Evolutionary conservation across 1,139 yeast species (phyloP), one percentile per base, ranked within the genome.

Genomic region (Magnusiomyces suaveolens): DNA sequence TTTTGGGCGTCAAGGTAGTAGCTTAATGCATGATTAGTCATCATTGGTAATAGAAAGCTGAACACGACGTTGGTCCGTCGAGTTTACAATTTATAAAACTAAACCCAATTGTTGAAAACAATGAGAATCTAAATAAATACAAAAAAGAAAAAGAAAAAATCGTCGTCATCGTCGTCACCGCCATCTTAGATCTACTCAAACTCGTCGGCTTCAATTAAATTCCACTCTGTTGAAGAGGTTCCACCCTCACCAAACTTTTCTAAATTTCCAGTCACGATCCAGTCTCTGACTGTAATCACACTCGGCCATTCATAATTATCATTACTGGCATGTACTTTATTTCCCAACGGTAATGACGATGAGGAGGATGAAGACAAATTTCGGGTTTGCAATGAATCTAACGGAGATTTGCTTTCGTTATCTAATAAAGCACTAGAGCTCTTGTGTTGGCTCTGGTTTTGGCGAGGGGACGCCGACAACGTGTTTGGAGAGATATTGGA

Each of bases 191-290:
- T 18, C 16, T 41, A 24, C 23, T 52, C 54, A 43, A 46, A 47
- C 14, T 52, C 59, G 2, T 57, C 62, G 46, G 56, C 59, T 41
- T 69, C 72, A 25, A 69, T 61, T 23, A 69, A 56, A 53, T 66
- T 67, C 73, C 73, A 70, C 55, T 70, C 73, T 6, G 68, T 68
- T 1, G 67, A 62, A 25, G 63, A 65, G 4, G 44, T 21, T 20
- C 25, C 44, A 4, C 16, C 44, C 16, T 72, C 72, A 54, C 67
- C 65, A 48, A 68, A 60, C 48, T 66, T 72, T 29, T 64, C 58
- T 46, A 68, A 50, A 46, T 55, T 55, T 47, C 63, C 65, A 14
- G 64, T 64, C 46, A 69, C 61, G 43, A 70, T 62, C 56, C 63
- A 60, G 58, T 68, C 71, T 44, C 63, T 63, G 41, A 69, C 56